Base-by-base conservation (phyloP, 1,284 basidiomycete genomes). In the Heterobasidion annosum region DNA sequence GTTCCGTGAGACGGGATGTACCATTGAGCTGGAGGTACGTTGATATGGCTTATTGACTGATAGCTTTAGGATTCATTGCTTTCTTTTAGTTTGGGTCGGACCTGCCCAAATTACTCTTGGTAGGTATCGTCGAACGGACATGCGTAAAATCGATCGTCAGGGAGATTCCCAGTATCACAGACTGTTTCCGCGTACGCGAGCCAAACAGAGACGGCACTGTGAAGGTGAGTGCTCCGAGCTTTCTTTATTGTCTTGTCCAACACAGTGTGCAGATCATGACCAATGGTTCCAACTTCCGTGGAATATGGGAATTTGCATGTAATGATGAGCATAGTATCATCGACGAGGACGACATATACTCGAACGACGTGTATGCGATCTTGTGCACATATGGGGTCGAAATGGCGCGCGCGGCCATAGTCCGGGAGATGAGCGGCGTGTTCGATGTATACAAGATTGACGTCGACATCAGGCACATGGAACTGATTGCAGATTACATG, bases 401-500 rank as follows among this genome's bases (percentile, higher is more conserved):
- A 73, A 96, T 97, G 71, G 97, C 96, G 25, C 86, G 97, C 45
- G 85, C 87, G 33, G 86, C 93, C n/a, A 92, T 99, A 64, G 73
- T 97, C 54, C 77, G 79, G 56, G 96, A 99, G 70, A 91, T 99
- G 73, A 80, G 86, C 48, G 84, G 82, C 42, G 93, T 99, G 53
- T 99, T 99, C 71, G 86, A 83, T n/a, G 93, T 91, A 3, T 99
- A 99, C 74, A 96, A 90, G 67, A 99, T 99, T 66, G 91, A 91
- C 57, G 97, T 99, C 54, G 88, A 98, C 70, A 85, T 83, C 63
- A 84, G 97, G 54, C 97, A 99, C 76, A 76, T 99, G 54, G 94
- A 95, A 65, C 79, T 99, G 58, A 98, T 99, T 67, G 97, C 97
- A 35, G 97, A 99, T 70, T 99, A 99, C 70, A 98, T 98, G 94